Base-by-base conservation (phyloP, 768 basidiomycete species). In the Clitopilus passeckerianus region DNA sequence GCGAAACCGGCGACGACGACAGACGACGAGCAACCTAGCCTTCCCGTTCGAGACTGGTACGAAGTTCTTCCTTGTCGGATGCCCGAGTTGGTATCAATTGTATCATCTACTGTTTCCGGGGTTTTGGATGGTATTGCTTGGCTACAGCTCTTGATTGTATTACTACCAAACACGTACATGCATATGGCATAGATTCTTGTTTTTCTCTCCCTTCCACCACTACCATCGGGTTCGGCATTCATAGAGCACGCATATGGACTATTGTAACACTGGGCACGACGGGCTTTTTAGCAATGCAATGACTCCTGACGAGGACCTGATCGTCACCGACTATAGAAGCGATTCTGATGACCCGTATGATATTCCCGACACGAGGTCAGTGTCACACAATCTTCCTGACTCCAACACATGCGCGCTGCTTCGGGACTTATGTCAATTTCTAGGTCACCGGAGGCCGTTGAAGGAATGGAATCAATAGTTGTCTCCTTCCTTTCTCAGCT, bases 401-500 rank as follows among this genome's bases (percentile, higher is more conserved):
- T 50, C n/a, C 34, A 46, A 12, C 20, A 30, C 41, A 37, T 44
- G 50, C 27, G 41, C n/a, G 23, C 43, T 54, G 27, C 22, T 46
- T 55, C 54, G 33, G 58, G 16, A n/a, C 24, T 54, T 46, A 43
- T 34, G n/a, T 18, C 37, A 56, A 55, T 44, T 50, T 33, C 22
- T 44, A 65, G 64, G 44, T 50, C 61, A 44, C 34, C 35, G 22
- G 63, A 64, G 54, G 68, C 69, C 15, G 59, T 70, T 18, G 44
- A 63, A 15, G 59, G 67, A 10, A 74, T 78, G 16, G 75, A 78
- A 63, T 68, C 71, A 18, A 69, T 77, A 65, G 68, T 74, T 0
- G 53, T 74, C 16, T 70, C 69, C 10, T 75, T 77, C 54, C 66
- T 79, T 52, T 71, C 61, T 16, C 76, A 78, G 57, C 65, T 78